Conservation (phyloP, 495 filamentous ascomycete genomes). For the Aspergillus diversus region DNA sequence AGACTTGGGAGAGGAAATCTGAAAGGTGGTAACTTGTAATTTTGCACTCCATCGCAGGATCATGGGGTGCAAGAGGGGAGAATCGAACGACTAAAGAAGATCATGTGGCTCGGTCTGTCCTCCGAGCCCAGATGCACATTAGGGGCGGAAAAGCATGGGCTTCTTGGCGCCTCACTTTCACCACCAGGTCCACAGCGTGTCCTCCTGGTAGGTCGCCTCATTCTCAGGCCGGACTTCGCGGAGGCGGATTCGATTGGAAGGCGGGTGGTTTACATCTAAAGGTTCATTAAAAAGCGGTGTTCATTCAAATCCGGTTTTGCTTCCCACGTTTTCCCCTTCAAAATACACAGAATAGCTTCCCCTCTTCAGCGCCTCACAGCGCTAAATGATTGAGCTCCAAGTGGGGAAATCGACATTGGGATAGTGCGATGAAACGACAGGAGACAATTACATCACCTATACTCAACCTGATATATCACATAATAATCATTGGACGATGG, state of each 20-base stretch:
- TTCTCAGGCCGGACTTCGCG: neutral
- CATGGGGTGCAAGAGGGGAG: slow-evolving; percentile 3
- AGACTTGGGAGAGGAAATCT: neutral
- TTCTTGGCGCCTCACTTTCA: slow-evolving; percentile 19
- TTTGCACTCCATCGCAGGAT: neutral
- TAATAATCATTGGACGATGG: too few relatives aligned
- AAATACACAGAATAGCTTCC: neutral
- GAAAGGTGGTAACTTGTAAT: neutral
- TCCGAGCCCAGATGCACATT: slow-evolving; percentile 11
- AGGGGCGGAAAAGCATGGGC: slow-evolving; percentile 6
- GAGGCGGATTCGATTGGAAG: neutral
- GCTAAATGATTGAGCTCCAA: too few relatives aligned
- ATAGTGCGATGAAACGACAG: too few relatives aligned
- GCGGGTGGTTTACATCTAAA: neutral
- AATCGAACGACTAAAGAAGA: neutral
- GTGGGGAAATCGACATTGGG: too few relatives aligned
- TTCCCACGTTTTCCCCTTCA: neutral
- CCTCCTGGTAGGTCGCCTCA: slow-evolving; percentile 21
- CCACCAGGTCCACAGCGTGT: neutral
- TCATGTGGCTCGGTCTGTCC: slow-evolving; percentile 17
- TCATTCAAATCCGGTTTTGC: slow-evolving; percentile 1
- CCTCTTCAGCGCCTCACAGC: neutral
- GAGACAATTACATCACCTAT: too few relatives aligned
- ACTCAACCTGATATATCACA: too few relatives aligned
- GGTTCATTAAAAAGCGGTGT: slow-evolving; percentile 1